Evolutionary conservation across 1,139 yeast species (phyloP).

Genomic region (Yamadazyma conglobata): DNA sequence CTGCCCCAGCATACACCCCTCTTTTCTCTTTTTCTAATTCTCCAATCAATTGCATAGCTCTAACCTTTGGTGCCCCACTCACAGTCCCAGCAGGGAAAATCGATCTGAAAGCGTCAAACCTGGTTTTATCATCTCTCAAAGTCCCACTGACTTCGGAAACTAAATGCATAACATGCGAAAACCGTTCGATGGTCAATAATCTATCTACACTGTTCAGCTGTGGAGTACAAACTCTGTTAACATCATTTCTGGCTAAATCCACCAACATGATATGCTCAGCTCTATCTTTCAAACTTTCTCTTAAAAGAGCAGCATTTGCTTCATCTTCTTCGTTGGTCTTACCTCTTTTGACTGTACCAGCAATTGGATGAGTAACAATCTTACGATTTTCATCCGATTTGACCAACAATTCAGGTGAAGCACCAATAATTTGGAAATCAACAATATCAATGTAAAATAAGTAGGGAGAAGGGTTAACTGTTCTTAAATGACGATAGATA

Average conservation of each 20-base stretch:
- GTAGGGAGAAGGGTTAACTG: slow-evolving; percentile 97
- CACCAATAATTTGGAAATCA: slow-evolving; percentile 94
- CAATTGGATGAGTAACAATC: slow-evolving; percentile 92
- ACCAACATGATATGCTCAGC: slow-evolving; percentile 99
- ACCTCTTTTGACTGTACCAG: slow-evolving; percentile 93
- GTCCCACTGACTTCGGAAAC: slow-evolving; percentile 95
- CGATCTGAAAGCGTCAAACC: slow-evolving; percentile 95
- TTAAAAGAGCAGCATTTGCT: slow-evolving; percentile 65
- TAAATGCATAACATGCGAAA: slow-evolving; percentile 96
- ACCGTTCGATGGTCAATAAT: slow-evolving; percentile 83
- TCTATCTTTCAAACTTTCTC: slow-evolving; percentile 82
- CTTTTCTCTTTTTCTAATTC: slow-evolving; percentile 88
- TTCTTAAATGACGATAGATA: slow-evolving; percentile 87
- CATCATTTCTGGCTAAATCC: slow-evolving; percentile 92
- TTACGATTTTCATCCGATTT: slow-evolving; percentile 70
- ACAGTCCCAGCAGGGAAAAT: slow-evolving; percentile 99
- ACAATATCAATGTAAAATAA: slow-evolving; percentile 87
- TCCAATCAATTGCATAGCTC: slow-evolving; percentile 91
- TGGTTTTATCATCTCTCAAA: slow-evolving; percentile 72
- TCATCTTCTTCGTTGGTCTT: slow-evolving; percentile 90
- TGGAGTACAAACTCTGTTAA: slow-evolving; percentile 92
- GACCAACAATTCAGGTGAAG: slow-evolving; percentile 91
- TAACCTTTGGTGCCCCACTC: slow-evolving; percentile 95
- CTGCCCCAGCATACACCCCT: slow-evolving; percentile 98
- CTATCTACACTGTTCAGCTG: slow-evolving; percentile 80